Percentiles rank a stretch among this genome's conserved stretches.
Conservation (phyloP, 768 basidiomycete species). For the Lyophyllum shimeji region DNA sequence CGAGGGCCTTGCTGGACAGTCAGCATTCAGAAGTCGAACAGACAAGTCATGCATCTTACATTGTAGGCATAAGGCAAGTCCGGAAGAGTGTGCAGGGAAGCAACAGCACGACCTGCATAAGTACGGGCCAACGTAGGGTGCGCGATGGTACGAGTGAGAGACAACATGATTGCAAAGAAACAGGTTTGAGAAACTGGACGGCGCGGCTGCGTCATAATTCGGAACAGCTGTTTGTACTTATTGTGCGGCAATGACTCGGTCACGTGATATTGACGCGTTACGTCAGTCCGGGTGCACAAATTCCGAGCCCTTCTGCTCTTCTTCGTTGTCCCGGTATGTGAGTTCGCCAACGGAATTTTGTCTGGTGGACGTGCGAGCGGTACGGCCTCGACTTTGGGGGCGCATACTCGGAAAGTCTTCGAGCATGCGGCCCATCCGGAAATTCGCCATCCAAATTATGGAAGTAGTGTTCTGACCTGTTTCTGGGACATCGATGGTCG, state of each 20-base stretch:
- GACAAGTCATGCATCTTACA: slow-evolving; percentile 36
- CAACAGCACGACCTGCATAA: slow-evolving; percentile 39
- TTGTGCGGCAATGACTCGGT: not conserved
- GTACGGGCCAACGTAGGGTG: slow-evolving; percentile 47
- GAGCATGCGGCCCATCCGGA: too few species aligned
- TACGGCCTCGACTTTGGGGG: too few species aligned
- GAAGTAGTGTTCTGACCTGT: too few species aligned
- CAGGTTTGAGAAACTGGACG: not conserved
- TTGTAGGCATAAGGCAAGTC: slow-evolving; percentile 79
- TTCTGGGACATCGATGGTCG: too few species aligned
- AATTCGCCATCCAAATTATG: too few species aligned
- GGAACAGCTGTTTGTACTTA: slow-evolving; percentile 10
- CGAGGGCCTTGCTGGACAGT: slow-evolving; percentile 61
- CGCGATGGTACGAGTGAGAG: slow-evolving; percentile 41
- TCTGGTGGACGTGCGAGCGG: too few species aligned
- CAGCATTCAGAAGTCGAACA: not conserved
- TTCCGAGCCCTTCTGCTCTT: too few species aligned
- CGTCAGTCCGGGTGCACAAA: too few species aligned
- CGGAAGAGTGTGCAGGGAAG: slow-evolving; percentile 72
- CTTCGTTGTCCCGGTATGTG: too few species aligned
- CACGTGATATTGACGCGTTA: not conserved
- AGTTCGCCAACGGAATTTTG: too few species aligned
- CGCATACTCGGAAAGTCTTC: too few species aligned
- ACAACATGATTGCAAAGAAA: slow-evolving; percentile 39
- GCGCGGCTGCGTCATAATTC: slow-evolving; percentile 16